Evolutionary conservation across 306 rosid species (phyloP).

Genomic region (Pyrus pyrifolia): DNA sequence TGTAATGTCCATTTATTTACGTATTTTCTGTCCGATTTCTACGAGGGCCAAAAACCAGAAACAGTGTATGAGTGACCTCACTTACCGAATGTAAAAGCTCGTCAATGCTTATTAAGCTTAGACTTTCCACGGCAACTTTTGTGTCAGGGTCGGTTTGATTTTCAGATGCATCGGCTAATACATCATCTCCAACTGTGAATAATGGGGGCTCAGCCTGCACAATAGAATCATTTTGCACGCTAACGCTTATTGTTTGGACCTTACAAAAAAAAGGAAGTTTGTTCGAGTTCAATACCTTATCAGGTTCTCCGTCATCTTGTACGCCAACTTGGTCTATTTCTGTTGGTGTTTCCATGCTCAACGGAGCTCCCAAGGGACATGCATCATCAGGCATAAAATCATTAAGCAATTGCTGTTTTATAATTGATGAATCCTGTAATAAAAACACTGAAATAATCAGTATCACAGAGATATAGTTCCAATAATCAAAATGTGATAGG

Average conservation of each 20-base stretch:
- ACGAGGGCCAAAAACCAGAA: background rate
- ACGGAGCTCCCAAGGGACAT: slow-evolving; percentile 50
- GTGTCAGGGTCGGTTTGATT: slow-evolving; percentile 24
- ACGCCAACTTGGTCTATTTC: slow-evolving; percentile 35
- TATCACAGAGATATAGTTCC: background rate
- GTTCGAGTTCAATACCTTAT: slow-evolving; percentile 38
- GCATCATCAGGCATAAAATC: slow-evolving; percentile 53
- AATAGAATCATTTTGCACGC: slow-evolving; percentile 9
- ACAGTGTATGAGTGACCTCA: background rate
- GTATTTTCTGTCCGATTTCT: background rate
- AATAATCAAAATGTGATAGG: background rate
- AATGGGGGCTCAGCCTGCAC: slow-evolving; percentile 59
- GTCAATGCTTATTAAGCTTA: slow-evolving; percentile 52
- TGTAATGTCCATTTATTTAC: background rate
- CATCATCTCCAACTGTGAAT: slow-evolving; percentile 49
- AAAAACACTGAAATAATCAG: background rate
- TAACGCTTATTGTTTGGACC: background rate
- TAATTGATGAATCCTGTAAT: slow-evolving; percentile 26
- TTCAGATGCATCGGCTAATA: slow-evolving; percentile 28
- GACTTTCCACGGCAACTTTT: slow-evolving; percentile 26
- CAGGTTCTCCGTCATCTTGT: slow-evolving; percentile 27
- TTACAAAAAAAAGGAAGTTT: background rate
- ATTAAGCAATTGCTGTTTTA: slow-evolving; percentile 41
- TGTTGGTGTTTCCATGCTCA: slow-evolving; percentile 35
- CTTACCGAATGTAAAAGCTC: slow-evolving; percentile 68